These are phyloP conservation scores for Phaseolus coccineus DNA, from an alignment of 331 rosid species.

Conservation along the genomic window DNA sequence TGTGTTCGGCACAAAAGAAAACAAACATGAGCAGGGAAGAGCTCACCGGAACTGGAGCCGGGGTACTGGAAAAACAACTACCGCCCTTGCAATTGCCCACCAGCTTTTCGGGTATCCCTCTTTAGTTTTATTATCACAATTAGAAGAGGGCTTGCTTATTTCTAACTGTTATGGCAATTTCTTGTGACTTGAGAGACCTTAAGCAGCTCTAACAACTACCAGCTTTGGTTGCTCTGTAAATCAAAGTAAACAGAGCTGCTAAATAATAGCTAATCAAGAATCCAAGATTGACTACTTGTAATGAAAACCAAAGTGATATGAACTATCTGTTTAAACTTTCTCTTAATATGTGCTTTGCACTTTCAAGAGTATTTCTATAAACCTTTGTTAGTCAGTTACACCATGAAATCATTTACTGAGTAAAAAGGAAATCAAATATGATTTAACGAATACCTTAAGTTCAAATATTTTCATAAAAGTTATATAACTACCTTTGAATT, in stretches of 20 bases:
- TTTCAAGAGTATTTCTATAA: neutral
- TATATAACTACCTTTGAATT: neutral
- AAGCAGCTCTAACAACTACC: neutral
- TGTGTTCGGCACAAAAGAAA: too few species aligned
- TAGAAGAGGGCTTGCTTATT: neutral
- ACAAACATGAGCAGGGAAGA: too few species aligned
- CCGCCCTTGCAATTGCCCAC: conserved; percentile 90
- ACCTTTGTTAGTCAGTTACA: neutral
- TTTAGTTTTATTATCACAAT: too few species aligned
- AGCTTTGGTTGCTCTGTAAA: neutral
- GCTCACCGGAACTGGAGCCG: too few species aligned
- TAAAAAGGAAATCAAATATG: neutral
- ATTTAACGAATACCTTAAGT: neutral
- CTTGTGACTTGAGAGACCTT: neutral
- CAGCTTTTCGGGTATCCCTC: conserved; percentile 75
- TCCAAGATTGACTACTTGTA: neutral
- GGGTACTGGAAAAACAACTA: conserved; percentile 98
- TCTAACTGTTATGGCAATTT: neutral
- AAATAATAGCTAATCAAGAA: neutral
- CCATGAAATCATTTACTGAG: neutral
- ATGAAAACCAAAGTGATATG: neutral
- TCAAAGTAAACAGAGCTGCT: neutral
- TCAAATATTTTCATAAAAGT: neutral
- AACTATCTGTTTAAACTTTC: neutral
- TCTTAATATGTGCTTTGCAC: neutral